phyloP scores from a whole-genome alignment of 805 yeast species.

The Wickerhamomyces mucosus region DNA sequence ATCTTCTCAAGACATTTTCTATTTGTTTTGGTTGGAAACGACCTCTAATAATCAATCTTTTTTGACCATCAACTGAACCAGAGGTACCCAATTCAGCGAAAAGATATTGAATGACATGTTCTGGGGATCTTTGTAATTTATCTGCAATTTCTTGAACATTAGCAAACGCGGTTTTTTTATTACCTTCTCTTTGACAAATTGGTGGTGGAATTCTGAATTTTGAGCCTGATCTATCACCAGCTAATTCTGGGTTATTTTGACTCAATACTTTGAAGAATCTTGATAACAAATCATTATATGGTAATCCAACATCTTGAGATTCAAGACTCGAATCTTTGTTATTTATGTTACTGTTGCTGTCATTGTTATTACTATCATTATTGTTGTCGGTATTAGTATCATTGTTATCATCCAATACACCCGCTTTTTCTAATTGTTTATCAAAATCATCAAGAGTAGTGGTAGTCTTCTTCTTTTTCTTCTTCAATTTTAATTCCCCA shows the following conservation, averaged over 20 bases:
- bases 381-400: constrained; percentile 16
- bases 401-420: constrained; percentile 43
- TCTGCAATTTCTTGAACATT: constrained; percentile 92
- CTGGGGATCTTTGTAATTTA: constrained; percentile 92
- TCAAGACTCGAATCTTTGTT: too few relatives aligned
- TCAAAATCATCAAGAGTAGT: constrained; percentile 71
- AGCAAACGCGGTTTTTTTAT: constrained; percentile 91
- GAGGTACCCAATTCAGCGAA: constrained; percentile 99
- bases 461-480: constrained; percentile 62
- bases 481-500: constrained; percentile 76
- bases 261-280: constrained; percentile 83
- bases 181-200: constrained; percentile 92
- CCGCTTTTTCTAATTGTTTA: constrained; percentile 82
- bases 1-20: constrained; percentile 93
- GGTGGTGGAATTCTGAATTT: constrained; percentile 98
- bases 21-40: constrained; percentile 96
- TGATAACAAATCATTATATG: constrained; percentile 68
- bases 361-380: constrained; percentile 25
- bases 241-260: constrained; percentile 94
- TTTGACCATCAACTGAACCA: constrained; percentile 97
- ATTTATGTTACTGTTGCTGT: too few relatives aligned
- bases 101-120: constrained; percentile 91
- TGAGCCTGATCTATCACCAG: constrained; percentile 89
- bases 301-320: too few relatives aligned
- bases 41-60: constrained; percentile 95